Evolutionary conservation across 768 basidiomycete species (phyloP).

Genomic region (Tylopilus rubrobrunneus): DNA sequence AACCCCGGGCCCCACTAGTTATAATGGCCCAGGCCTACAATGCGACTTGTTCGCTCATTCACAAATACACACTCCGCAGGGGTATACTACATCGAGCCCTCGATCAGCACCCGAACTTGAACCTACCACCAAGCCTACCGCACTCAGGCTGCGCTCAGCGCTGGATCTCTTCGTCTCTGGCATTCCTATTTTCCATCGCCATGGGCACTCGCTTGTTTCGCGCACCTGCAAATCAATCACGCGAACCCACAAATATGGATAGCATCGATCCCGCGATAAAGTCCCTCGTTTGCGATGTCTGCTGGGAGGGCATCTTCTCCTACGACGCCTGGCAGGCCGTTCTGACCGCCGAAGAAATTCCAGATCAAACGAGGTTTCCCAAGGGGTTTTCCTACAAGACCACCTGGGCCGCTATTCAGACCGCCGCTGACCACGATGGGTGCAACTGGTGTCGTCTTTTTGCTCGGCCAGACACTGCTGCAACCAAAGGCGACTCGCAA

Average conservation of each 20-base stretch:
- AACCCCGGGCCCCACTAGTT: too few relatives aligned
- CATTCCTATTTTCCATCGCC: too few relatives aligned
- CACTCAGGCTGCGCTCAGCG: not conserved
- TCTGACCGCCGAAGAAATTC: not conserved
- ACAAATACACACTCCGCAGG: not conserved
- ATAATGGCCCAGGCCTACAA: not conserved
- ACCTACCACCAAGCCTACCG: not conserved
- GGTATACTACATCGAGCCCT: not conserved
- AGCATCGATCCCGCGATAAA: not conserved
- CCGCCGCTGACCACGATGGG: not conserved
- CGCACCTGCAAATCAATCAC: not conserved
- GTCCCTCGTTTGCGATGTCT: not conserved
- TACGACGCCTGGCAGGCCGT: not conserved
- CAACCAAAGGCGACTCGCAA: not conserved
- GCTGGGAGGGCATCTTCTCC: not conserved
- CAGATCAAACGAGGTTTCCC: not conserved
- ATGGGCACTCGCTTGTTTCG: not conserved
- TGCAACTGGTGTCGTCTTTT: slow-evolving; percentile 1
- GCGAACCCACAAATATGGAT: not conserved
- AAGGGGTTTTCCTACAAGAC: not conserved
- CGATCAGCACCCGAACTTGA: not conserved
- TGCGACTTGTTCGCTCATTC: not conserved
- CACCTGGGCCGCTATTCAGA: not conserved
- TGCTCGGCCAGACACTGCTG: not conserved
- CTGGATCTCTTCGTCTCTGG: not conserved